Evolutionary conservation across 805 yeast species (phyloP).

Genomic region (Osmozyma mogii): DNA sequence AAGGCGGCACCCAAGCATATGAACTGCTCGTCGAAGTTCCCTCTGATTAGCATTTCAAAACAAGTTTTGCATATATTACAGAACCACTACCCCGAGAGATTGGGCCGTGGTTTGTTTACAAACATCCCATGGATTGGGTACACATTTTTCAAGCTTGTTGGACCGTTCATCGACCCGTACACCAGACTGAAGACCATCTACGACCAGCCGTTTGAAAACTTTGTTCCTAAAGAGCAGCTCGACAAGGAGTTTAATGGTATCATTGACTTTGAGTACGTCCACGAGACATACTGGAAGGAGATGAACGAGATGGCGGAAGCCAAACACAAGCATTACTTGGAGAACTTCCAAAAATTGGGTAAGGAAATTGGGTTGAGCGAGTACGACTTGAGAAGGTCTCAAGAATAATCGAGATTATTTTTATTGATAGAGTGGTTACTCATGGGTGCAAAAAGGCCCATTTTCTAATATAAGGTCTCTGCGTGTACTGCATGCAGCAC

Average conservation of each 20-base stretch:
- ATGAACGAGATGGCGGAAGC: conserved; percentile 35
- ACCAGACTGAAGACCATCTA: conserved; percentile 50
- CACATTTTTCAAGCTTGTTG: conserved; percentile 14
- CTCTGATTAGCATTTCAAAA: conserved; percentile 39
- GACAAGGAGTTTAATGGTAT: conserved; percentile 43
- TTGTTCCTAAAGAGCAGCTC: conserved; percentile 45
- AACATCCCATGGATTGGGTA: conserved; percentile 16
- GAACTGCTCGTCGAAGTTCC: conserved; percentile 35
- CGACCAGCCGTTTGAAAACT: conserved; percentile 50
- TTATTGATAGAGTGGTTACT: no score
- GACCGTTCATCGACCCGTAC: conserved; percentile 44
- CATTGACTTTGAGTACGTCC: conserved; percentile 44
- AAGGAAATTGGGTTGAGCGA: conserved; percentile 47
- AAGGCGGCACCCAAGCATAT: conserved; percentile 38
- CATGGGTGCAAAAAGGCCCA: no score
- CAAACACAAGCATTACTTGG: conserved; percentile 24
- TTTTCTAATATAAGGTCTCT: no score
- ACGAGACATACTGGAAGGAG: conserved; percentile 46
- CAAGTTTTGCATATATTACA: conserved; percentile 16
- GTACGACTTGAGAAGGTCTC: conserved; percentile 39
- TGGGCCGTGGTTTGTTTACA: conserved; percentile 15
- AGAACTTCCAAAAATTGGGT: conserved; percentile 38
- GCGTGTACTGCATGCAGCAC: no score
- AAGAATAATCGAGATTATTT: no score
- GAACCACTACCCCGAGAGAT: conserved; percentile 15